Conservation (phyloP, 2,329 filamentous ascomycete species). For the Paracorniculantispora psalliotae region DNA sequence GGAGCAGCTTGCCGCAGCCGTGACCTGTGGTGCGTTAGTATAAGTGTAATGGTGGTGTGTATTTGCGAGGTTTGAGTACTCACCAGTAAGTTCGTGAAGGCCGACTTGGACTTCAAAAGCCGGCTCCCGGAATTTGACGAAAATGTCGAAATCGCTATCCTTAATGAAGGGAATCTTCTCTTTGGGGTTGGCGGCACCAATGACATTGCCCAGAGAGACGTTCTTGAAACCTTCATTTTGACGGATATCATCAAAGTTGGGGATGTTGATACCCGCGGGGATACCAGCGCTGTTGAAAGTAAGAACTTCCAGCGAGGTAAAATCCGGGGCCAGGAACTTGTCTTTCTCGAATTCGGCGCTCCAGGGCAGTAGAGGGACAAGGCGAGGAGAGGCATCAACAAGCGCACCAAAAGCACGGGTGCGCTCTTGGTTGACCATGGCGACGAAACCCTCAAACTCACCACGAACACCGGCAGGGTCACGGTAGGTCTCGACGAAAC, state of each 20-base stretch:
- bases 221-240: constrained; percentile 89
- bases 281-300: constrained; percentile 68
- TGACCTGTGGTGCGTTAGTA: constrained; percentile 49
- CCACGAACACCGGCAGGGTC: constrained; percentile 76
- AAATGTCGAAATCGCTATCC: constrained; percentile 70
- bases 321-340: constrained; percentile 90
- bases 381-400: constrained; percentile 70
- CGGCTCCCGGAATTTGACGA: constrained; percentile 74
- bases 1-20: constrained; percentile 87
- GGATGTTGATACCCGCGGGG: constrained; percentile 63
- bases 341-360: constrained; percentile 87
- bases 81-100: constrained; percentile 73
- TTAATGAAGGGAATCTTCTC: constrained; percentile 90
- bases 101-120: constrained; percentile 96
- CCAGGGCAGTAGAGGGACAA: constrained; percentile 92
- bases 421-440: constrained; percentile 83
- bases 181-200: constrained; percentile 85
- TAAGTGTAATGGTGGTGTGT: not conserved
- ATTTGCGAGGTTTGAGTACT: not conserved
- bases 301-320: constrained; percentile 88
- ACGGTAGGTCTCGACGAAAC: constrained; percentile 81
- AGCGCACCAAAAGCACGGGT: constrained; percentile 83
- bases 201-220: constrained; percentile 86
- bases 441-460: constrained; percentile 83
- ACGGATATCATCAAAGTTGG: constrained; percentile 71